A percentile compares a stretch with the other conserved stretches of the same genome.
phyloP scores from a whole-genome alignment of 1,284 basidiomycete genomes.

The Inonotus hispidus region DNA sequence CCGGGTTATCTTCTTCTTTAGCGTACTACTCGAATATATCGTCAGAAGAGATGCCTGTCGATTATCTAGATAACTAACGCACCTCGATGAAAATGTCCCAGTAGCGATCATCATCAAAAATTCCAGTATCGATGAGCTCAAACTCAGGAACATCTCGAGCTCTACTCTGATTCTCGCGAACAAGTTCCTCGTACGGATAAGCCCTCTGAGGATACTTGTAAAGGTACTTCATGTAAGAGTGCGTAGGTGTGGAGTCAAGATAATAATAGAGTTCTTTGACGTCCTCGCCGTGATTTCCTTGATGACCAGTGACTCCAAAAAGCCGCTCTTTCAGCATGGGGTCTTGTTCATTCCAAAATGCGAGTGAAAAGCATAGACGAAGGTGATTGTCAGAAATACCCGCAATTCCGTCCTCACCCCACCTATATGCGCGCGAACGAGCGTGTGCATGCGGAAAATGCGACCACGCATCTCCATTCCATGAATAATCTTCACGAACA shows the following conservation, averaged over 20 bases:
- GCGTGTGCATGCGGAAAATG: slow-evolving; percentile 97
- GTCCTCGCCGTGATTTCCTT: slow-evolving; percentile 98
- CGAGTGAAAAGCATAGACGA: slow-evolving; percentile 84
- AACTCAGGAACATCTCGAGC: slow-evolving; percentile 86
- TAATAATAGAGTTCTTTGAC: slow-evolving; percentile 99
- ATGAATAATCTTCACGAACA: slow-evolving; percentile 96
- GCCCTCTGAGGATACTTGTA: slow-evolving; percentile 96
- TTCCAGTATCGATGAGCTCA: slow-evolving; percentile 90
- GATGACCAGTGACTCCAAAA: slow-evolving; percentile 91
- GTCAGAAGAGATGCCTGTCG: slow-evolving; percentile 19
- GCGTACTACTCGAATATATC: slow-evolving; percentile 65
- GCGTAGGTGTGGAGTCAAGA: slow-evolving; percentile 95
- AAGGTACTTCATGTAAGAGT: slow-evolving; percentile 99
- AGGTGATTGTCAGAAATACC: slow-evolving; percentile 97
- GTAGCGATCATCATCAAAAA: slow-evolving; percentile 90
- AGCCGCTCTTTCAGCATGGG: slow-evolving; percentile 94
- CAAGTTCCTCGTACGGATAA: slow-evolving; percentile 92
- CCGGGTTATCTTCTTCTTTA: slow-evolving; percentile 90
- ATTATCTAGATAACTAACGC: slow-evolving; percentile 24
- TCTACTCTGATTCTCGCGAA: slow-evolving; percentile 78
- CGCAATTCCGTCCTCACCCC: slow-evolving; percentile 97
- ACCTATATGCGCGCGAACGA: slow-evolving; percentile 91
- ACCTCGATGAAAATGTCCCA: slow-evolving; percentile 98
- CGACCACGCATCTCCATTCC: slow-evolving; percentile 94
- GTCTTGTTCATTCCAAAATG: slow-evolving; percentile 94